Conservation (phyloP, 257 asterid genomes). For the Plantago elongata region DNA sequence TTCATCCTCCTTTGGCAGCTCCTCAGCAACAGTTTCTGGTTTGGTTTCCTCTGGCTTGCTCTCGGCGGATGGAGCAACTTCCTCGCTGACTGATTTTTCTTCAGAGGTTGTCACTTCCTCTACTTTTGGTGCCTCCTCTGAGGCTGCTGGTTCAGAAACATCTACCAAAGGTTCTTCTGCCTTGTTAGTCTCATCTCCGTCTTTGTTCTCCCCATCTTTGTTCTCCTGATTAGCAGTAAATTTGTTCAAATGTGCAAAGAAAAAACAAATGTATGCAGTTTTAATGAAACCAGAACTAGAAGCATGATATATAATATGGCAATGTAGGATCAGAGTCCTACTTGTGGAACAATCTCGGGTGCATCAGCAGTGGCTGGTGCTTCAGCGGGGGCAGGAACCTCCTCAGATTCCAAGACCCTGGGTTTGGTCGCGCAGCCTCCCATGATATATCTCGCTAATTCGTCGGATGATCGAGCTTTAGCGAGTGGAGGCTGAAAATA, state of each 20-base stretch:
- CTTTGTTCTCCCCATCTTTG: constrained; percentile 21
- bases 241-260: too few relatives aligned
- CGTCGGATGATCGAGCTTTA: constrained; percentile 14
- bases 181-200: constrained; percentile 24
- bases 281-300: not conserved
- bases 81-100: constrained; percentile 19
- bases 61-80: constrained; percentile 13
- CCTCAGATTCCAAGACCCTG: constrained; percentile 45
- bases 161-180: constrained; percentile 32
- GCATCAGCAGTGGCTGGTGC: constrained; percentile 27
- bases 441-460: constrained; percentile 36
- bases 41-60: constrained; percentile 20
- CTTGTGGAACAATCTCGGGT: constrained; percentile 32
- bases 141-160: constrained; percentile 27
- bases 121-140: constrained; percentile 29
- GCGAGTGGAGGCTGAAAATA: constrained; percentile 35
- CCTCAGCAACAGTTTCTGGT: constrained; percentile 15
- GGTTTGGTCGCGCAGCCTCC: constrained; percentile 97
- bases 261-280: not conserved
- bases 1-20: constrained; percentile 23
- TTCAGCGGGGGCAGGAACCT: constrained; percentile 33
- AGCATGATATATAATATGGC: not conserved
- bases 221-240: constrained; percentile 32
- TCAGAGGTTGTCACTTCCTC: constrained; percentile 27
- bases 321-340: constrained; percentile 8